Conservation (phyloP, 257 asterid species). For the Nicotiana undulata region DNA sequence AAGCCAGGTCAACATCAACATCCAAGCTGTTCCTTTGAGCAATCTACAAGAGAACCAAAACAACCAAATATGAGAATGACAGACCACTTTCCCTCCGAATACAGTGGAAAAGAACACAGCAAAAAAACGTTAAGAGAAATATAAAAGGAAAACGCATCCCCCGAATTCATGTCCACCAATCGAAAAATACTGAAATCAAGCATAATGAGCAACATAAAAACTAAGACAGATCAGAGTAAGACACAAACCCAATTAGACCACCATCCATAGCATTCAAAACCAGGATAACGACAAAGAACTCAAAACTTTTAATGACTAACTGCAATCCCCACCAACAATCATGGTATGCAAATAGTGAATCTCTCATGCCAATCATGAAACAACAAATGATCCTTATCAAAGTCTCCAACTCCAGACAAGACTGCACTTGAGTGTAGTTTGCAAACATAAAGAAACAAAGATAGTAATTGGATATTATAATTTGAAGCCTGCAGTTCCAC, state of each 20-base stretch:
- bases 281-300: neutral
- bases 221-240: neutral
- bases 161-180: neutral
- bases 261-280: neutral
- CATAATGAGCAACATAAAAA: neutral
- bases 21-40: conserved; percentile 98
- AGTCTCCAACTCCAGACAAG: neutral
- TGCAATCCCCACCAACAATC: neutral
- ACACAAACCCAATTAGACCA: neutral
- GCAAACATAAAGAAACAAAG: neutral
- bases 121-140: neutral
- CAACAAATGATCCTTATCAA: neutral
- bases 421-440: neutral
- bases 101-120: neutral
- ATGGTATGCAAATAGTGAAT: neutral
- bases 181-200: neutral
- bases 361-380: neutral
- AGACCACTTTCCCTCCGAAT: neutral
- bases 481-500: neutral
- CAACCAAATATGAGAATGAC: neutral
- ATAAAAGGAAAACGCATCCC: neutral
- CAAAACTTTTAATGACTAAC: neutral
- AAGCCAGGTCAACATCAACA: conserved; percentile 89
- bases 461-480: neutral
- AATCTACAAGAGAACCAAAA: conserved; percentile 35